Percentiles rank a stretch among this genome's conserved stretches.
These are phyloP conservation scores for Pseudogymnoascus sp. DNA, from an alignment of 2,329 filamentous ascomycete genomes.

Conservation along the genomic window DNA sequence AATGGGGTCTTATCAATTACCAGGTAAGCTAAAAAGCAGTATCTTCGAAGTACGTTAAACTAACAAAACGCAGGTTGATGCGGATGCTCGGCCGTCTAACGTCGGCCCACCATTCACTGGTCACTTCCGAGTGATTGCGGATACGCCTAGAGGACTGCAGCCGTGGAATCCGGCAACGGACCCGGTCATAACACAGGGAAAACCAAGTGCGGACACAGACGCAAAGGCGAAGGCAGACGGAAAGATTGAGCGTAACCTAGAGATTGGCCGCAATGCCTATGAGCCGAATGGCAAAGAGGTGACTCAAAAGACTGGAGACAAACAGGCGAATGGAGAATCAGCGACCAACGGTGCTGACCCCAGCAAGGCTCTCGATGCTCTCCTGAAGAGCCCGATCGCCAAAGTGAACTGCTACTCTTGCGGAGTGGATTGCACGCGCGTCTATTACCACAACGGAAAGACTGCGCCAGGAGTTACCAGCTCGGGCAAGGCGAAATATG, in stretches of 20 bases:
- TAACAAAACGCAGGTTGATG: constrained; percentile 67
- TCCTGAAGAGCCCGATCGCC: constrained; percentile 56
- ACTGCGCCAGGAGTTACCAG: constrained; percentile 29
- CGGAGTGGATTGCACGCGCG: constrained; percentile 75
- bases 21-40: constrained; percentile 51
- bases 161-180: constrained; percentile 88
- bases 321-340: constrained; percentile 65
- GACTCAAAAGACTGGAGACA: constrained; percentile 53
- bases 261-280: constrained; percentile 91
- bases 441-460: constrained; percentile 63
- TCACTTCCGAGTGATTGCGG: constrained; percentile 91
- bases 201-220: constrained; percentile 39
- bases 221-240: constrained; percentile 50
- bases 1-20: constrained; percentile 98
- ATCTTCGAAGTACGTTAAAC: constrained; percentile 10
- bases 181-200: constrained; percentile 54
- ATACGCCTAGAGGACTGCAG: constrained; percentile 89
- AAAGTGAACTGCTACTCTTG: constrained; percentile 83
- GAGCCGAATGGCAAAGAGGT: constrained; percentile 85
- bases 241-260: constrained; percentile 81
- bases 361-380: constrained; percentile 43
- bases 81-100: constrained; percentile 87
- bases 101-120: constrained; percentile 95
- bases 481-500: constrained; percentile 56
- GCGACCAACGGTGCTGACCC: constrained; percentile 47